These are phyloP conservation scores for Penicillium malachiteum DNA, from an alignment of 495 filamentous ascomycete genomes.

Conservation along the genomic window DNA sequence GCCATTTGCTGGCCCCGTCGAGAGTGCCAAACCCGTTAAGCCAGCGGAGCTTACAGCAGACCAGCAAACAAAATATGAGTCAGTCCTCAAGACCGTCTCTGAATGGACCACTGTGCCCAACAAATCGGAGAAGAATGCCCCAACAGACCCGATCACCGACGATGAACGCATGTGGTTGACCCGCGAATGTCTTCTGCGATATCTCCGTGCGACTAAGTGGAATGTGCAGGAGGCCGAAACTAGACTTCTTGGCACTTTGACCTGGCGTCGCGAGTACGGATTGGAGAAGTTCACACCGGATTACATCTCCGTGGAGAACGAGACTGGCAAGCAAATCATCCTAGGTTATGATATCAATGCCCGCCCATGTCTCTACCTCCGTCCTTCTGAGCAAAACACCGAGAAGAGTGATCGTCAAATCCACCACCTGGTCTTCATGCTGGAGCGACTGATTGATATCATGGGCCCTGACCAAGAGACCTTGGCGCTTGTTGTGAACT, in stretches of 20 bases:
- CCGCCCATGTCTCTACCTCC: slow-evolving; percentile 84
- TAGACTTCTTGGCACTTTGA: slow-evolving; percentile 73
- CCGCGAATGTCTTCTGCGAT: slow-evolving; percentile 86
- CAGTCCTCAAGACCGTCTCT: slow-evolving; percentile 64
- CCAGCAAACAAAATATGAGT: slow-evolving; percentile 81
- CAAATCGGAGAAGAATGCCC: slow-evolving; percentile 54
- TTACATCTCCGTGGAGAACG: slow-evolving; percentile 85
- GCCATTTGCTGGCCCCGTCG: slow-evolving; percentile 65
- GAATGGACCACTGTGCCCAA: slow-evolving; percentile 71
- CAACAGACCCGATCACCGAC: slow-evolving; percentile 67
- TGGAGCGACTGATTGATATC: slow-evolving; percentile 84
- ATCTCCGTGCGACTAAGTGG: slow-evolving; percentile 94
- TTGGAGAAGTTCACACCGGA: slow-evolving; percentile 72
- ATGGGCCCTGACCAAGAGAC: slow-evolving; percentile 86
- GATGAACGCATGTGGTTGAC: slow-evolving; percentile 87
- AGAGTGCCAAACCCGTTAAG: slow-evolving; percentile 52
- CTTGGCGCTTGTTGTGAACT: slow-evolving; percentile 82
- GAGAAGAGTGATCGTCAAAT: slow-evolving; percentile 84
- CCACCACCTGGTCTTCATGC: slow-evolving; percentile 91
- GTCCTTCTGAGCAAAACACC: slow-evolving; percentile 89
- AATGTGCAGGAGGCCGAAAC: slow-evolving; percentile 69
- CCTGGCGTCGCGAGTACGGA: slow-evolving; percentile 88
- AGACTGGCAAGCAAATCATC: slow-evolving; percentile 91
- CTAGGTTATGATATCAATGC: slow-evolving; percentile 82
- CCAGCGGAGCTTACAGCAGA: slow-evolving; percentile 62